These are phyloP conservation scores for Solanum ossicruentum DNA, from an alignment of 257 asterid species.

Conservation along the genomic window DNA sequence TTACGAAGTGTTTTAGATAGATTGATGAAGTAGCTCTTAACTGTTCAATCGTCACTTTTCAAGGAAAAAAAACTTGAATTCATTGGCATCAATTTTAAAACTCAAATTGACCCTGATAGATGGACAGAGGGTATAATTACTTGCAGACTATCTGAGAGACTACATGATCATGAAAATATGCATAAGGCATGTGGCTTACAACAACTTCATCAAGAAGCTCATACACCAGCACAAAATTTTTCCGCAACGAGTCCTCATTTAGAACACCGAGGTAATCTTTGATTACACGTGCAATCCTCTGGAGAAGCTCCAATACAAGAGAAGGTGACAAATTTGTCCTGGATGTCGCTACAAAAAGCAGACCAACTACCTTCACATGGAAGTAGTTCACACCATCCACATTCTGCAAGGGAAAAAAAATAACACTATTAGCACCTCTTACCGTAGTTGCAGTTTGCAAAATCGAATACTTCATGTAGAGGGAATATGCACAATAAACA, in stretches of 20 bases:
- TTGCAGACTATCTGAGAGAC: background rate
- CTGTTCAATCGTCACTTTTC: background rate
- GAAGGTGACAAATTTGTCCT: slow-evolving; percentile 88
- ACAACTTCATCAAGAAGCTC: slow-evolving; percentile 98
- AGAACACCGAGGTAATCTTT: slow-evolving; percentile 98
- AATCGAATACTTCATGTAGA: background rate
- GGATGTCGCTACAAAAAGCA: slow-evolving; percentile 89
- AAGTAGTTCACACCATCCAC: slow-evolving; percentile 97
- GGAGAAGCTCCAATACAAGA: slow-evolving; percentile 89
- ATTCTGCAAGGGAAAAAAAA: slow-evolving; percentile 36
- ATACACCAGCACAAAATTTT: slow-evolving; percentile 92
- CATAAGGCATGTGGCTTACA: slow-evolving; percentile 35
- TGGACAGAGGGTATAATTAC: background rate
- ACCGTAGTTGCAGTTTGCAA: background rate
- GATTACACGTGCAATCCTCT: slow-evolving; percentile 94
- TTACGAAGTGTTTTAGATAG: too few relatives aligned
- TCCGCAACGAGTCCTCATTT: slow-evolving; percentile 84
- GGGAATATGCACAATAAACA: background rate
- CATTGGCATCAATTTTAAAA: background rate
- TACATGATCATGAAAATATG: background rate
- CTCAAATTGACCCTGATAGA: background rate
- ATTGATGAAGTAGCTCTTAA: background rate
- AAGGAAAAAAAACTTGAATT: background rate
- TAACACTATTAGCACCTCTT: slow-evolving; percentile 11
- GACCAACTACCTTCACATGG: slow-evolving; percentile 92